phyloP scores from a whole-genome alignment of 345 rosid species.

The Brassica rapa region DNA sequence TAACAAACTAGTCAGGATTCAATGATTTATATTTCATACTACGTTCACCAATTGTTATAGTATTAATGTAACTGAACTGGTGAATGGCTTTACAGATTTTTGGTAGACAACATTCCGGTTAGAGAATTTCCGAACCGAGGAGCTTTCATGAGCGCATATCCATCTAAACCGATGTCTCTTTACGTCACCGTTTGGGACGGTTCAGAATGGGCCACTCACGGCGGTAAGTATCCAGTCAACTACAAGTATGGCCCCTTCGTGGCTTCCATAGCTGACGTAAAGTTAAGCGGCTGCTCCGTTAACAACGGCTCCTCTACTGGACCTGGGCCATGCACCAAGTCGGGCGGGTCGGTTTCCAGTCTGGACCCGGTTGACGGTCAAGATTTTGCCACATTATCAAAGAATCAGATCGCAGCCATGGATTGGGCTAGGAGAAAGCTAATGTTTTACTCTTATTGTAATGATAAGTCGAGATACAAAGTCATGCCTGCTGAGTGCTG shows the following conservation, averaged over 20 bases:
- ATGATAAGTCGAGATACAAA: slow-evolving; percentile 64
- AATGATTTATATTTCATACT: neutral
- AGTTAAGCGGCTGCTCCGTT: slow-evolving; percentile 58
- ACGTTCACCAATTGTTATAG: neutral
- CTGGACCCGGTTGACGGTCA: slow-evolving; percentile 76
- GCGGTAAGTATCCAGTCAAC: slow-evolving; percentile 90
- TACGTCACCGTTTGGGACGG: slow-evolving; percentile 92
- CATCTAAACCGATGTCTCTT: slow-evolving; percentile 81
- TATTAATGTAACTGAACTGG: neutral
- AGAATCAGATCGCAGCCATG: slow-evolving; percentile 67
- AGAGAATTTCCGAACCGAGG: slow-evolving; percentile 61
- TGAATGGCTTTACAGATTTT: slow-evolving; percentile 53
- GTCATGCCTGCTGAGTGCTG: slow-evolving; percentile 75
- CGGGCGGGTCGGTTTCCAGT: slow-evolving; percentile 49
- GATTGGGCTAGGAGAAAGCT: slow-evolving; percentile 88
- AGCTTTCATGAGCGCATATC: slow-evolving; percentile 54
- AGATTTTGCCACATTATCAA: slow-evolving; percentile 58
- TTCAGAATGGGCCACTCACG: slow-evolving; percentile 94
- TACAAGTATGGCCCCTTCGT: slow-evolving; percentile 78
- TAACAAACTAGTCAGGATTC: neutral
- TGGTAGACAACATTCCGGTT: slow-evolving; percentile 79
- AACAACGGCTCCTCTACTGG: slow-evolving; percentile 31
- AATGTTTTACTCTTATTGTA: slow-evolving; percentile 89
- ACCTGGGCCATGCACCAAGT: slow-evolving; percentile 47
- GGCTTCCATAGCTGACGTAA: slow-evolving; percentile 57